These are phyloP conservation scores for Echeveria elegans DNA, from an alignment of 164 flowering plant genomes.

Conservation along the genomic window DNA sequence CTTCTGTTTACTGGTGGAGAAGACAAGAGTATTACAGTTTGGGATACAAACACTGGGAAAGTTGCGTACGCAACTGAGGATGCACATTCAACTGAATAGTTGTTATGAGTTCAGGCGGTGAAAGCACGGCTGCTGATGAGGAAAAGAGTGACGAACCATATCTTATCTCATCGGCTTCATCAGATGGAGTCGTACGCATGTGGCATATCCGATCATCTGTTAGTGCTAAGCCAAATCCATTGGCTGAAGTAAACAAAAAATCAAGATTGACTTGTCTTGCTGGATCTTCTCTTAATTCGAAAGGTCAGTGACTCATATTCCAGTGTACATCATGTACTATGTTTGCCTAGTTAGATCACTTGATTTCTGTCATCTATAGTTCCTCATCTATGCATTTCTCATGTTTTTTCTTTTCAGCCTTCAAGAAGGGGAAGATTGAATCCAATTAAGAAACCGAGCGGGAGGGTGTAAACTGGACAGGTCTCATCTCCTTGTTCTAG, in stretches of 20 bases:
- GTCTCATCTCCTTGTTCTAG: not conserved
- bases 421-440: not conserved
- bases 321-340: not conserved
- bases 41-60: slow-evolving; percentile 82
- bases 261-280: slow-evolving; percentile 92
- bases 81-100: slow-evolving; percentile 73
- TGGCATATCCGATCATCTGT: slow-evolving; percentile 77
- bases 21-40: slow-evolving; percentile 66
- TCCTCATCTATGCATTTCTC: not conserved
- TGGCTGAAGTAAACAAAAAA: slow-evolving; percentile 70
- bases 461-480: not conserved
- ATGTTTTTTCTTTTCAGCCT: not conserved
- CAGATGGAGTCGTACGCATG: slow-evolving; percentile 83
- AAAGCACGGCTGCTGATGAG: slow-evolving; percentile 6
- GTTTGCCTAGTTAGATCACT: not conserved
- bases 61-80: slow-evolving; percentile 60
- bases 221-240: slow-evolving; percentile 52
- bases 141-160: slow-evolving; percentile 38
- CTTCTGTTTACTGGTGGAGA: slow-evolving; percentile 34
- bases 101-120: slow-evolving; percentile 33
- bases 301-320: not conserved
- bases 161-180: slow-evolving; percentile 77
- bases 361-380: not conserved
- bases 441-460: not conserved
- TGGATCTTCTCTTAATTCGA: slow-evolving; percentile 56